Evolutionary conservation across 2,329 filamentous ascomycete genomes (phyloP).

Genomic region (Thyridium curvatum): DNA sequence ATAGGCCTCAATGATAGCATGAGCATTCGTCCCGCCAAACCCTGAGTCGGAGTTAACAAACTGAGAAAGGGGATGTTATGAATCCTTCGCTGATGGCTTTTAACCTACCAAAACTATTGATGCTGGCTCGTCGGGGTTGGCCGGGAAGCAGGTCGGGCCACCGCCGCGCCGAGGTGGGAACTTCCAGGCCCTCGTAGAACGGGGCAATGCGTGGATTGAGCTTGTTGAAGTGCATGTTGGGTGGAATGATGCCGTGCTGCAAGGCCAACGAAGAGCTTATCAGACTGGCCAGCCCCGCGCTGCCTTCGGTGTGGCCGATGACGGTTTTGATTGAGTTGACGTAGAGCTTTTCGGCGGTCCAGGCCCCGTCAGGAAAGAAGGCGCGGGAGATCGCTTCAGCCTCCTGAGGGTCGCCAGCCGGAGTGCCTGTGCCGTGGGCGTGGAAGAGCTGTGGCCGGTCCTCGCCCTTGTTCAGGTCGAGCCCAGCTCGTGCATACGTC

Average conservation of each 20-base stretch:
- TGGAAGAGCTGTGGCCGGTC: slow-evolving; percentile 23
- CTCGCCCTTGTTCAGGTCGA: slow-evolving; percentile 16
- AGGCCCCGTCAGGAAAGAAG: slow-evolving; percentile 10
- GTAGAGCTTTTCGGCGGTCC: slow-evolving; percentile 4
- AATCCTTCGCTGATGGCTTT: too few relatives aligned
- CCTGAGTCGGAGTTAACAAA: slow-evolving; percentile 11
- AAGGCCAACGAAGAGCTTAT: too few relatives aligned
- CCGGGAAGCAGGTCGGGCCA: slow-evolving; percentile 15
- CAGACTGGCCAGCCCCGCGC: slow-evolving; percentile 10
- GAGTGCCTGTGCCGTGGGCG: slow-evolving; percentile 35
- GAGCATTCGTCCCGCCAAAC: slow-evolving; percentile 37
- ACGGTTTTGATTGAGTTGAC: slow-evolving; percentile 12
- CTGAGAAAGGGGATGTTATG: too few relatives aligned
- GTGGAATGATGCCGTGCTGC: too few relatives aligned
- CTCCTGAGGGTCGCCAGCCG: slow-evolving; percentile 31
- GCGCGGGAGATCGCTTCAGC: slow-evolving; percentile 19
- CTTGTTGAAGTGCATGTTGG: slow-evolving; percentile 16
- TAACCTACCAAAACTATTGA: slow-evolving; percentile 31
- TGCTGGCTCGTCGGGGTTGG: slow-evolving; percentile 31
- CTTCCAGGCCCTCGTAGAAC: slow-evolving; percentile 22
- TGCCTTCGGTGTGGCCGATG: slow-evolving; percentile 17
- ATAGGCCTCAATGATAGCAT: slow-evolving; percentile 25
- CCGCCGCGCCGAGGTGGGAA: slow-evolving; percentile 20
- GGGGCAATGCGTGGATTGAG: slow-evolving; percentile 33
- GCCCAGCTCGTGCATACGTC: slow-evolving; percentile 30